A percentile compares a stretch with the other conserved stretches of the same genome.
These are phyloP conservation scores for Kazachstania psychrophila DNA, from an alignment of 805 yeast genomes.

Conservation along the genomic window DNA sequence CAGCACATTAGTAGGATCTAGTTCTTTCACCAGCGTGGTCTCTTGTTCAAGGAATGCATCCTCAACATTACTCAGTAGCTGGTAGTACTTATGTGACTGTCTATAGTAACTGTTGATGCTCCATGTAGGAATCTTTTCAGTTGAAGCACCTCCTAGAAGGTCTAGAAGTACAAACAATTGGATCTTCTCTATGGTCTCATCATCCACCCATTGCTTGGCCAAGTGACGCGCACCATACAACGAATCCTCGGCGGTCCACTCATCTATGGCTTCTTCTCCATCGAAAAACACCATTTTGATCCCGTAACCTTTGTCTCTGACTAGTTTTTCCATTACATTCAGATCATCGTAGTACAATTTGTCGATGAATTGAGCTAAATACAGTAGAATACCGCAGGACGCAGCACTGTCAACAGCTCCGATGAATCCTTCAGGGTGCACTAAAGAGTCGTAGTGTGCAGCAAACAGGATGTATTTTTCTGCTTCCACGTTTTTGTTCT, in stretches of 20 bases:
- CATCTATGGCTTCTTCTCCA: slow-evolving; percentile 51
- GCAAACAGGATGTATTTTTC: slow-evolving; percentile 33
- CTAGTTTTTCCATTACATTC: slow-evolving; percentile 2
- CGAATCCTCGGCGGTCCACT: slow-evolving; percentile 46
- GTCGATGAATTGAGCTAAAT: slow-evolving; percentile 32
- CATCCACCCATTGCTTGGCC: slow-evolving; percentile 32
- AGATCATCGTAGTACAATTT: slow-evolving; percentile 6
- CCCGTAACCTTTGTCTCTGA: slow-evolving; percentile 20
- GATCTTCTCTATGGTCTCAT: slow-evolving; percentile 28
- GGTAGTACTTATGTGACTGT: slow-evolving; percentile 33
- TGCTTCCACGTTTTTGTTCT: slow-evolving; percentile 9
- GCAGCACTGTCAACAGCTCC: slow-evolving; percentile 56
- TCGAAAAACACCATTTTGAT: slow-evolving; percentile 46
- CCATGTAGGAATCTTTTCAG: slow-evolving; percentile 16
- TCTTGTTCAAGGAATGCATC: slow-evolving; percentile 3
- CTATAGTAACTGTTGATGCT: slow-evolving; percentile 34
- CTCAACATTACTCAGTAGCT: slow-evolving; percentile 32
- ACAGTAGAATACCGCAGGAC: slow-evolving; percentile 45
- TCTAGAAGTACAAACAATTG: slow-evolving; percentile 42
- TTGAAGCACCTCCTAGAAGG: slow-evolving; percentile 35
- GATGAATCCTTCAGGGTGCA: slow-evolving; percentile 43
- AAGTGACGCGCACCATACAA: slow-evolving; percentile 47
- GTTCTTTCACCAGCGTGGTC: not conserved
- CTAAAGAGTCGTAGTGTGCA: slow-evolving; percentile 47
- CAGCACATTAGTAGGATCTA: slow-evolving; percentile 11